A percentile compares a stretch with the other conserved stretches of the same genome.
phyloP scores from a whole-genome alignment of 768 basidiomycete species.

The Lentinula lateritia region DNA sequence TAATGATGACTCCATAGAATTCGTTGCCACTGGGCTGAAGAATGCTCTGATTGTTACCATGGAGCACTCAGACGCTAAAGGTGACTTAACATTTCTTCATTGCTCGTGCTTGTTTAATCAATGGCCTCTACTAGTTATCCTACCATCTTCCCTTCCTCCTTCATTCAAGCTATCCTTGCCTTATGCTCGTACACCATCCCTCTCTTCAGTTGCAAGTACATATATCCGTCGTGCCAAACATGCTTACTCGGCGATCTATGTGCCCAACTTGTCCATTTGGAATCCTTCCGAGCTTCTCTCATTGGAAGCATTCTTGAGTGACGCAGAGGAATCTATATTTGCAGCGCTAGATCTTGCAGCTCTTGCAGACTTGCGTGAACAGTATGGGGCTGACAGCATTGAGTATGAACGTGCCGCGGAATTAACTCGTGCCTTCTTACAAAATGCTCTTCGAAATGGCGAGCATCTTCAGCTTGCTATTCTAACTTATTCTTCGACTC shows the following conservation, averaged over 20 bases:
- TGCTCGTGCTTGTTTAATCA: not conserved
- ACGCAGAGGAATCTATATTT: constrained; percentile 46
- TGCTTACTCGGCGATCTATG: constrained; percentile 50
- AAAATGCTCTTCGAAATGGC: constrained; percentile 30
- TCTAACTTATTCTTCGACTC: constrained; percentile 37
- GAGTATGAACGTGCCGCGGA: constrained; percentile 44
- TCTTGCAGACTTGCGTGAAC: constrained; percentile 40
- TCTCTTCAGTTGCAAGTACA: constrained; percentile 50
- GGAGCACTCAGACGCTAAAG: constrained; percentile 48
- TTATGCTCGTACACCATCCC: constrained; percentile 27
- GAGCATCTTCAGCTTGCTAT: constrained; percentile 44
- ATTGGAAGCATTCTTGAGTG: constrained; percentile 48
- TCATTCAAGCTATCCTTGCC: constrained; percentile 39
- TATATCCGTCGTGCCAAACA: constrained; percentile 55
- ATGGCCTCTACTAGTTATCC: constrained; percentile 35
- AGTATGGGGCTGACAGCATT: constrained; percentile 45
- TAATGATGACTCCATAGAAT: constrained; percentile 30
- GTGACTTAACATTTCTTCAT: constrained; percentile 27
- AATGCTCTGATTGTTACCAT: constrained; percentile 52
- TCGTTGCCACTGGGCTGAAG: constrained; percentile 52
- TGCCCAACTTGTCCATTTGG: constrained; percentile 29
- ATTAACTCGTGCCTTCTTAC: constrained; percentile 44
- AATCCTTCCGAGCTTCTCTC: constrained; percentile 31
- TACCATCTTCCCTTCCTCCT: constrained; percentile 46
- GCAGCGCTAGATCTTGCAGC: constrained; percentile 57